Conservation (phyloP, 306 rosid species). For the Sphenostylis stenocarpa region DNA sequence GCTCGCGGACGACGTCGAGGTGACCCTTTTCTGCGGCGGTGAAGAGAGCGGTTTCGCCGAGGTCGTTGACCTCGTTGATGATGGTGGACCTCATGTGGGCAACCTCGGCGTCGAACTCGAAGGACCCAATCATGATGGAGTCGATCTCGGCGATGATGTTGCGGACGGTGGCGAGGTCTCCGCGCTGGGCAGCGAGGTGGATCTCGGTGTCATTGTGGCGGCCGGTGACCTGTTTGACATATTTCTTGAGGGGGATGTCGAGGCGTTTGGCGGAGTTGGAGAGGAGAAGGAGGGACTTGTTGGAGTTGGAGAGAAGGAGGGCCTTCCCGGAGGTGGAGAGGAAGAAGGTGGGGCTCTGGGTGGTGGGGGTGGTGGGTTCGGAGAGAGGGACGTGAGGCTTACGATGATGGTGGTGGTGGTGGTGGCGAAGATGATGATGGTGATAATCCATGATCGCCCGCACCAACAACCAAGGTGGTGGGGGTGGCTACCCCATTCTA, state of each 20-base stretch:
- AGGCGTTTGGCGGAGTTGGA: constrained; percentile 63
- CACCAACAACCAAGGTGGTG: not conserved
- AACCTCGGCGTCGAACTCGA: constrained; percentile 71
- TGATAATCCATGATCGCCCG: constrained; percentile 38
- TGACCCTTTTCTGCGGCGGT: constrained; percentile 73
- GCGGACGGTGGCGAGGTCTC: constrained; percentile 49
- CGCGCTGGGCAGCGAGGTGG: constrained; percentile 77
- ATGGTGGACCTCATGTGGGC: constrained; percentile 63
- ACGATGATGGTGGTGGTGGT: not conserved
- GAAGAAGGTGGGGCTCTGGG: constrained; percentile 47
- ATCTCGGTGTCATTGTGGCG: constrained; percentile 82
- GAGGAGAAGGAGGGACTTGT: constrained; percentile 44
- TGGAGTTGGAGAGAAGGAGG: constrained; percentile 57
- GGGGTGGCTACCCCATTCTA: constrained; percentile 27
- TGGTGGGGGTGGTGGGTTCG: constrained; percentile 54
- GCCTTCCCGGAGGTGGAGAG: constrained; percentile 64
- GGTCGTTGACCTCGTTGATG: constrained; percentile 77
- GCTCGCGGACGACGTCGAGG: constrained; percentile 57
- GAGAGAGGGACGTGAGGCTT: constrained; percentile 10
- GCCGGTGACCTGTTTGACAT: constrained; percentile 85
- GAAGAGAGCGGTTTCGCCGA: constrained; percentile 81
- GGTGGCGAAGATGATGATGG: not conserved
- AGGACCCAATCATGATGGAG: constrained; percentile 64
- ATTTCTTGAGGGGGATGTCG: constrained; percentile 59
- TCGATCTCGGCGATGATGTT: constrained; percentile 63